Percentiles rank a stretch among this genome's conserved stretches.
Evolutionary conservation across 768 basidiomycete species (phyloP).

Genomic region (Dacryopinax primogenitus): DNA sequence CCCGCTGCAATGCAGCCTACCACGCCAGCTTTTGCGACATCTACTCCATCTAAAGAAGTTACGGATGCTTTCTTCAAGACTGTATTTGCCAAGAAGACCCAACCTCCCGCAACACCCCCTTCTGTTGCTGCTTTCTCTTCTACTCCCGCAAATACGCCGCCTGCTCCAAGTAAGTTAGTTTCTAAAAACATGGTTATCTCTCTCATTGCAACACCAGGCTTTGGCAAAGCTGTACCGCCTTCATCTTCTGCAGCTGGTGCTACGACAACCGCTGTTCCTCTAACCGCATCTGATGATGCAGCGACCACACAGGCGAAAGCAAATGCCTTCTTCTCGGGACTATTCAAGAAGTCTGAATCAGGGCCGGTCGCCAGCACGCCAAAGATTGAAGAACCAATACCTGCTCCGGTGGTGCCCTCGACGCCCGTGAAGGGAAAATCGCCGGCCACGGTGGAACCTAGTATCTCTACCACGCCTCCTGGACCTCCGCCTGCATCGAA

Average conservation of each 20-base stretch:
- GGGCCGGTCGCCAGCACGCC: neutral
- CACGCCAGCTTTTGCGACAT: neutral
- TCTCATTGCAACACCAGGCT: neutral
- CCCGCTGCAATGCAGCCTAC: neutral
- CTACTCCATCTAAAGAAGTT: neutral
- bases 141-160: neutral
- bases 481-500: neutral
- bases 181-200: neutral
- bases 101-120: neutral
- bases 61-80: constrained; percentile 2
- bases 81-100: neutral
- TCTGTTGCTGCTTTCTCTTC: neutral
- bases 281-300: neutral
- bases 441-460: neutral
- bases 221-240: neutral
- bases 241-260: too few relatives aligned
- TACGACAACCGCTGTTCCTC: neutral
- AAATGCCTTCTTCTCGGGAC: neutral
- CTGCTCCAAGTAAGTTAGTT: neutral
- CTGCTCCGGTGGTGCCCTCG: neutral
- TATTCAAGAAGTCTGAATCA: neutral
- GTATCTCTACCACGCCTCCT: neutral
- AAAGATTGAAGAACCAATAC: neutral
- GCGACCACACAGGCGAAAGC: neutral
- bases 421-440: neutral